phyloP scores from a whole-genome alignment of 2,329 filamentous ascomycete genomes.

The Sporothrix mexicana region DNA sequence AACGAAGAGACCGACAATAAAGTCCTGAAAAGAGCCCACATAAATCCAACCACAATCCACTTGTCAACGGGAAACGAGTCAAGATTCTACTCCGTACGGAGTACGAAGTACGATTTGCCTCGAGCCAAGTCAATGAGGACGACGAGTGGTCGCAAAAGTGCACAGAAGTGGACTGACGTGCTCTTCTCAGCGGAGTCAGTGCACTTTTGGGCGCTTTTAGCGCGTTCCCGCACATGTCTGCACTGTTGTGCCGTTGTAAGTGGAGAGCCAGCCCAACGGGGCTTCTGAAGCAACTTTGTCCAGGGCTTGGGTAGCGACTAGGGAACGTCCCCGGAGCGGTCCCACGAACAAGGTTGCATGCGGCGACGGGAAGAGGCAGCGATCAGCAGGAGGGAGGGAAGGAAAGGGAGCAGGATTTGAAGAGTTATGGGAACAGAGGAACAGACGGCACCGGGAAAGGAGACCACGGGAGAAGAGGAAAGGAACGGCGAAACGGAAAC shows the following conservation, averaged over 20 bases:
- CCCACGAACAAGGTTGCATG: conserved; percentile 1
- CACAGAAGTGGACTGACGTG: not conserved
- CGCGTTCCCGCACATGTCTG: not conserved
- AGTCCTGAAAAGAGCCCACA: not conserved
- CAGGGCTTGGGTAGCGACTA: not conserved
- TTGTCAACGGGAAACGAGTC: not conserved
- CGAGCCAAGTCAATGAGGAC: no score
- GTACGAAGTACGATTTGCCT: no score
- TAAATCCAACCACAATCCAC: not conserved
- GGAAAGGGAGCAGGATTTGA: not conserved
- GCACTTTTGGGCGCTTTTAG: not conserved
- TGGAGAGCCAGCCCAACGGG: not conserved
- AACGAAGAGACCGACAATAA: not conserved
- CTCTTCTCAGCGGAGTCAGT: not conserved
- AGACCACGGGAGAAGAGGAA: not conserved
- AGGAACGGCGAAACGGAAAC: not conserved
- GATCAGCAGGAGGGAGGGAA: conserved; percentile 13
- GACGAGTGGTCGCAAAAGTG: no score
- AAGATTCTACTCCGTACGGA: no score
- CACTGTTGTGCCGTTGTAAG: not conserved
- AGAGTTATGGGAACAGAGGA: not conserved
- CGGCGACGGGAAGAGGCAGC: conserved; percentile 13
- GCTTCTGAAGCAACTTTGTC: not conserved
- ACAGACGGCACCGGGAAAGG: not conserved
- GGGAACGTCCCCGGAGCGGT: not conserved